These are phyloP conservation scores for Escovopsis sp. DNA, from an alignment of 2,329 filamentous ascomycete genomes.

Conservation along the genomic window DNA sequence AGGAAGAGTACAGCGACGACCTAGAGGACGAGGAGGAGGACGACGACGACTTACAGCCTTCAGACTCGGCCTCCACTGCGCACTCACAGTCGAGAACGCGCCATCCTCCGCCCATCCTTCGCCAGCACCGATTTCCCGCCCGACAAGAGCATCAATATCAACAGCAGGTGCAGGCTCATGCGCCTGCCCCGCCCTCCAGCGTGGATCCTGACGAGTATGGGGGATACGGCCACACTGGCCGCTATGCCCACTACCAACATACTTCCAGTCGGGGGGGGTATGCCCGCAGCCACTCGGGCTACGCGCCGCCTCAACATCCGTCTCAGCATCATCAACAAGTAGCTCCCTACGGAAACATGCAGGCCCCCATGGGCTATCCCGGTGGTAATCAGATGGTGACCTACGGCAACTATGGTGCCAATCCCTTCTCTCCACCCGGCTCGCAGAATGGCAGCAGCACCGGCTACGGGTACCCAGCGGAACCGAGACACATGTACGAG, in stretches of 20 bases:
- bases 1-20: constrained; percentile 25
- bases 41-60: constrained; percentile 37
- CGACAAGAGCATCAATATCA: constrained; percentile 21
- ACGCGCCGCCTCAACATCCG: constrained; percentile 5
- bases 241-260: constrained; percentile 9
- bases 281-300: constrained; percentile 5
- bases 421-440: constrained; percentile 28
- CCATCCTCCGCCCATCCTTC: constrained; percentile 12
- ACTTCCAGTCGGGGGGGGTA: constrained; percentile 14
- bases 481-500: constrained; percentile 26
- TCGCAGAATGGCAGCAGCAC: constrained; percentile 14
- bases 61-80: constrained; percentile 40
- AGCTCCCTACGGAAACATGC: constrained; percentile 31
- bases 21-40: constrained; percentile 22
- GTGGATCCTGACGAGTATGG: constrained; percentile 49
- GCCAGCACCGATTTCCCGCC: constrained; percentile 17
- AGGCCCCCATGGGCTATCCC: constrained; percentile 25
- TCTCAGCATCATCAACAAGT: constrained; percentile 4
- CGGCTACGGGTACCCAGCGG: constrained; percentile 22
- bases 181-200: constrained; percentile 40
- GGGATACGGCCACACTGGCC: constrained; percentile 39
- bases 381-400: constrained; percentile 31
- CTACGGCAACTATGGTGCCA: constrained; percentile 22
- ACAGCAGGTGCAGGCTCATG: constrained; percentile 19
- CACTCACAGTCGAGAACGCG: constrained; percentile 13